phyloP scores from a whole-genome alignment of 176 grass and related monocot species.

The Aegilops tauschii region DNA sequence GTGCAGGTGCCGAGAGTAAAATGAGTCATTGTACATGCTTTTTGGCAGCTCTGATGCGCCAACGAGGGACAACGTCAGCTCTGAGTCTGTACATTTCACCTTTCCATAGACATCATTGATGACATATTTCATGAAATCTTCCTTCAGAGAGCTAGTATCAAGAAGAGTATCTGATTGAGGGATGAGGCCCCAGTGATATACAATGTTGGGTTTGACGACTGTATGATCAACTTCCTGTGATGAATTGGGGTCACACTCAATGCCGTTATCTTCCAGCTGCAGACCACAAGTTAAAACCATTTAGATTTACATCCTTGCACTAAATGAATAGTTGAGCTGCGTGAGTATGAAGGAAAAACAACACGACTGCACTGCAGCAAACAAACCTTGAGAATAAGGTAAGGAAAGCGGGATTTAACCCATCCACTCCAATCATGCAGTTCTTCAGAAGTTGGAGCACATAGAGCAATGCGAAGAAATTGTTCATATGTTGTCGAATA shows the following conservation, averaged over 20 bases:
- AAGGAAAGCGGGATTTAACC: slow-evolving; percentile 66
- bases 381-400: slow-evolving; percentile 61
- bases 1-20: slow-evolving; percentile 1
- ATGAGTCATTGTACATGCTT: slow-evolving; percentile 20
- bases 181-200: slow-evolving; percentile 62
- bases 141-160: slow-evolving; percentile 20
- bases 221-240: slow-evolving; percentile 54
- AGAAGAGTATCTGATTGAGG: slow-evolving; percentile 2
- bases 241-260: slow-evolving; percentile 53
- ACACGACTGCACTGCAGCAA: not conserved
- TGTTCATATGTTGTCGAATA: slow-evolving; percentile 36
- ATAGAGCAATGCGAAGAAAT: slow-evolving; percentile 54
- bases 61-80: slow-evolving; percentile 41
- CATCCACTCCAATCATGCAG: slow-evolving; percentile 68
- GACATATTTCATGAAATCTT: slow-evolving; percentile 58
- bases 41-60: slow-evolving; percentile 50
- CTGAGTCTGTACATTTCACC: slow-evolving; percentile 31
- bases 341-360: not conserved
- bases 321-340: not conserved
- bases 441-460: slow-evolving; percentile 37
- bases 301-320: not conserved
- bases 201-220: slow-evolving; percentile 33
- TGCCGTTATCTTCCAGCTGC: slow-evolving; percentile 48
- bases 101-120: slow-evolving; percentile 46
- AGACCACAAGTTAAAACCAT: not conserved